Evolutionary conservation across 2,329 filamentous ascomycete species (phyloP), one percentile per base, ranked within the genome.

Genomic region (Diaporthe sp.): DNA sequence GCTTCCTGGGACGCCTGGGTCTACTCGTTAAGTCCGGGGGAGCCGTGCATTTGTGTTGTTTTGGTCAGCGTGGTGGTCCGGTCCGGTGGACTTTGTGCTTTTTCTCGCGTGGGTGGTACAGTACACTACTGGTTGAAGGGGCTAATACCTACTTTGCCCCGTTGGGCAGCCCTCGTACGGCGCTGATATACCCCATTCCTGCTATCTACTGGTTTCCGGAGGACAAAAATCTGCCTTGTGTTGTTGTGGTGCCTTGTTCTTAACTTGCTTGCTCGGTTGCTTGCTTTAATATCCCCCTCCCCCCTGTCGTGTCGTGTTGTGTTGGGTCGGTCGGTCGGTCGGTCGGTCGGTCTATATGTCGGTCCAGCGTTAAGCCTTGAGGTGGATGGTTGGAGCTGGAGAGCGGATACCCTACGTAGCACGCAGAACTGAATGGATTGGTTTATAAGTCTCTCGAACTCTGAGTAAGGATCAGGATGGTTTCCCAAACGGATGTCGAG

Each of bases 1-100:
- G 64, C 85, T 93, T 78, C 91, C 91, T 47, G 85, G 85, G 35
- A 77, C 78, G 70, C 75, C 75, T 38, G 72, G 72, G 40, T 61
- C 47, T 54, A 54, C 42, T 30, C 71, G 71, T 15, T 55, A 35
- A 22, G 2, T 35, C 2, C n/a, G 12, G 35, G 30, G 8, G 3
- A 2, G 33, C 8, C 13, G 30, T 25, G 30, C 28, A 50, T 12
- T 10, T 25, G 19, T 33, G 28, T 33, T 4, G 19, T 50, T 33
- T 50, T 67, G 45, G 45, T 40, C 64, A 35, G 38, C 38, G 12
- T 19, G 30, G 17, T 28, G 58, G 22, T 61, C 8, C 33, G 17
- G 60, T 47, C 4, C 4, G 60, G 25, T 50, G 40, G 25, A 42
- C 60, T 35, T 25, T 47, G 25, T 64, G 40, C 60, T 45, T 22